Conservation (phyloP, 768 basidiomycete species). For the Punctularia strigosozonata region DNA sequence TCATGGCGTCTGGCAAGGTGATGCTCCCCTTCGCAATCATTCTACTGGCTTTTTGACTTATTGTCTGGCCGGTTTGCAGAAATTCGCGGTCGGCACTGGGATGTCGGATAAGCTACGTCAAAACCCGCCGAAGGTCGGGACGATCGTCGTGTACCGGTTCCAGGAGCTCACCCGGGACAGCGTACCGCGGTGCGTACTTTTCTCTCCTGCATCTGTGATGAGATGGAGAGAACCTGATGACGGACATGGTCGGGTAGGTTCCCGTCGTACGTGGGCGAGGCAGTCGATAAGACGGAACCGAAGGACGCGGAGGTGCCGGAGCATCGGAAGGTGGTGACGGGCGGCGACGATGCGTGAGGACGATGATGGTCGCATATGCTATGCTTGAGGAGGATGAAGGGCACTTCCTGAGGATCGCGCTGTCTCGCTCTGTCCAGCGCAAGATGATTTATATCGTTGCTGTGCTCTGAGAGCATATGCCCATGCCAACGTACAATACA, state of each 20-base stretch:
- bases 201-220: neutral
- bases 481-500: too few species aligned
- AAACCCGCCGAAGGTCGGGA: constrained; percentile 41
- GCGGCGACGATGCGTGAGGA: too few species aligned
- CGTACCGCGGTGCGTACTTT: constrained; percentile 33
- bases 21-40: constrained; percentile 2
- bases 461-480: too few species aligned
- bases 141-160: constrained; percentile 47
- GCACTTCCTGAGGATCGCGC: too few species aligned
- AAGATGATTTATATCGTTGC: too few species aligned
- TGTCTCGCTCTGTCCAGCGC: too few species aligned
- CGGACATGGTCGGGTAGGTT: constrained; percentile 26
- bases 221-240: too few species aligned
- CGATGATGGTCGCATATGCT: too few species aligned
- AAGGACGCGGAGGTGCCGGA: constrained; percentile 44
- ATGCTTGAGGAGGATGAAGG: too few species aligned
- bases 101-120: constrained; percentile 40
- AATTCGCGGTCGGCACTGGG: constrained; percentile 45
- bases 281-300: constrained; percentile 37
- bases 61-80: too few species aligned
- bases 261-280: constrained; percentile 41
- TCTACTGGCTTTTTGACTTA: neutral
- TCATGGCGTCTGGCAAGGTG: constrained; percentile 53
- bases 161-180: constrained; percentile 47
- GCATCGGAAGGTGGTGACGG: neutral